phyloP scores from a whole-genome alignment of 1,284 basidiomycete genomes.

The Agaricales sp. region DNA sequence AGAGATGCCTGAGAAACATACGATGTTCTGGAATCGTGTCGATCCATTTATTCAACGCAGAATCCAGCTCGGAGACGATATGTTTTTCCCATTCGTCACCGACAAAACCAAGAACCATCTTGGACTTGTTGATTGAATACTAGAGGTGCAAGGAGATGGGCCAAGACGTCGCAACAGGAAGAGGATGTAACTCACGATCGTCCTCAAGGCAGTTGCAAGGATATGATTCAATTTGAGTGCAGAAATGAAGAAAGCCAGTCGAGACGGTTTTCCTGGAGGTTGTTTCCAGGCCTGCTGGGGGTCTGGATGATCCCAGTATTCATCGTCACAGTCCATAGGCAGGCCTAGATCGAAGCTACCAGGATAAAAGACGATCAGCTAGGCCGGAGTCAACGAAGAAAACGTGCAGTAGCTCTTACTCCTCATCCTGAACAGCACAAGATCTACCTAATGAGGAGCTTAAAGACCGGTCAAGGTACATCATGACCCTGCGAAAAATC shows the following conservation, averaged over 20 bases:
- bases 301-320: conserved; percentile 29
- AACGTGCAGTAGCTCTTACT: conserved; percentile 28
- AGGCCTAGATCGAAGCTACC: conserved; percentile 38
- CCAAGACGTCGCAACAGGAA: too few species aligned
- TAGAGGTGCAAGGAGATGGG: conserved; percentile 9
- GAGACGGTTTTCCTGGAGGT: conserved; percentile 22
- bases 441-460: conserved; percentile 48
- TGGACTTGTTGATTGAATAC: conserved; percentile 37
- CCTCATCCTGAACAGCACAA: conserved; percentile 50
- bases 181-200: conserved; percentile 20
- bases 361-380: not conserved
- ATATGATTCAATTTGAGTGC: conserved; percentile 34
- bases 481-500: conserved; percentile 22
- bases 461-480: conserved; percentile 30
- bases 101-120: conserved; percentile 22
- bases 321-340: conserved; percentile 39
- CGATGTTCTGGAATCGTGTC: conserved; percentile 32
- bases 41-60: conserved; percentile 38
- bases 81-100: conserved; percentile 29
- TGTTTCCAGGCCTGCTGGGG: conserved; percentile 18
- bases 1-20: conserved; percentile 11
- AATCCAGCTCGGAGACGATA: conserved; percentile 37
- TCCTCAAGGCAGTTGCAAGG: conserved; percentile 31
- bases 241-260: conserved; percentile 28
- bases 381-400: not conserved